Evolutionary conservation across 2,329 filamentous ascomycete species (phyloP), one percentile per base, ranked within the genome.

Genomic region (Fusarium cicatricum): DNA sequence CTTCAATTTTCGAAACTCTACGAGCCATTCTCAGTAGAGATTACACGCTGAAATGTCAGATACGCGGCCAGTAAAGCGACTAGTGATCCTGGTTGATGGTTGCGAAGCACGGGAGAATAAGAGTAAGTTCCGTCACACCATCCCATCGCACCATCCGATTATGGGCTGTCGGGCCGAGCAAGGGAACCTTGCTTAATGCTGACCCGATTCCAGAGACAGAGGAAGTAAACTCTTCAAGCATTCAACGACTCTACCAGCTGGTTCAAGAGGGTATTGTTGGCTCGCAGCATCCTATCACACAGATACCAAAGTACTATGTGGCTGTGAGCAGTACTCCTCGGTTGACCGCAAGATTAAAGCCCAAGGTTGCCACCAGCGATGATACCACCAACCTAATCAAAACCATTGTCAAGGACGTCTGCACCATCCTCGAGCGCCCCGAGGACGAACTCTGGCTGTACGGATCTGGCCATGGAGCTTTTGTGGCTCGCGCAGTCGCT

Each of bases 391-490:
- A 38, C 1, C 48, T 68, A 11, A 58, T 67, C 43, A 67, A 54
- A 16, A 52, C 12, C 11, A 69, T 68, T 19, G 60, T 65, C 2
- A 52, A 46, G 3, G 64, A 69, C 8, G 26, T 69, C 19, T 60
- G 48, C 1, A 37, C 52, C 3, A 59, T 33, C 1, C 54, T 68
- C 1, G 55, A 67, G 4, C 15, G 31, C 4, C 48, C 59, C 6
- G 44, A 69, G 34, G 66, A 68, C 10, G 66, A 68, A 23, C 60
- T 68, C 1, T 68, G 66, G 66, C 14, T 68, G 0, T 68, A 62
- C 26, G 66, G 66, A 2, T 68, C 66, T 11, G 66, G 66, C 0
- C 66, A 62, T 3, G 66, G 66, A 2, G 66, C 55, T 11, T 68
- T 57, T 12, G 42, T 68, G 4, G 64, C 52, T 5, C 64, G 62